phyloP scores from a whole-genome alignment of 805 yeast genomes.

The Hanseniaspora jakobsenii region DNA sequence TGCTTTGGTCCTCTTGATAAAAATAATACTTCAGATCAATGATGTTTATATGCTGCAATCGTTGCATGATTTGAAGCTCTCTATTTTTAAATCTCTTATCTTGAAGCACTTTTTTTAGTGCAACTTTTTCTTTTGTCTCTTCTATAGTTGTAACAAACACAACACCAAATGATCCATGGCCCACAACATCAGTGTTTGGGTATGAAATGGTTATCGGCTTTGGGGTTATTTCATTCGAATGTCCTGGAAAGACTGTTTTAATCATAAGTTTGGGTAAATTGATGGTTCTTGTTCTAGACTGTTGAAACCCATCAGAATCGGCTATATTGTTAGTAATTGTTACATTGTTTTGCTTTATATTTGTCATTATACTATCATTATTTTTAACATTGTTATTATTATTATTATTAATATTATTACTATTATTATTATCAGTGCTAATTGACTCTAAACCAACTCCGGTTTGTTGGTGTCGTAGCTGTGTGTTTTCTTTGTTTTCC shows the following conservation, averaged over 20 bases:
- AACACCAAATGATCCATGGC: constrained; percentile 98
- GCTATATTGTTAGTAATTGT: constrained; percentile 11
- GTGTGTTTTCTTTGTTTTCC: neutral
- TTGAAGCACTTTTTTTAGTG: constrained; percentile 91
- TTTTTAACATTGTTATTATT: neutral
- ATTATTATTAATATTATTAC: neutral
- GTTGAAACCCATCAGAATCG: neutral
- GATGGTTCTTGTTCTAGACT: neutral
- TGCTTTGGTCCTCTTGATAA: constrained; percentile 55
- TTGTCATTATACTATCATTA: neutral
- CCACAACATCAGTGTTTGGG: constrained; percentile 79
- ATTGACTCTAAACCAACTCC: constrained; percentile 1
- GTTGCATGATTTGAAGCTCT: constrained; percentile 90
- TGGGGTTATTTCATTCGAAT: constrained; percentile 10
- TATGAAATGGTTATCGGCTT: constrained; percentile 43
- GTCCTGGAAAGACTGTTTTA: constrained; percentile 16
- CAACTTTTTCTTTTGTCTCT: constrained; percentile 69
- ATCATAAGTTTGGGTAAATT: constrained; percentile 11
- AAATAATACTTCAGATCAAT: constrained; percentile 81
- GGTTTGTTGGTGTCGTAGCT: constrained; percentile 10
- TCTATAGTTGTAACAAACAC: constrained; percentile 78
- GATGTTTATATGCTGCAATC: constrained; percentile 72
- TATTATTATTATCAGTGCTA: neutral
- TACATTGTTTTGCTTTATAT: neutral
- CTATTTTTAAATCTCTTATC: constrained; percentile 89